Percentiles rank a stretch among this genome's conserved stretches.
Conservation (phyloP, 2,329 filamentous ascomycete species). For the Aspergillus calidoustus region DNA sequence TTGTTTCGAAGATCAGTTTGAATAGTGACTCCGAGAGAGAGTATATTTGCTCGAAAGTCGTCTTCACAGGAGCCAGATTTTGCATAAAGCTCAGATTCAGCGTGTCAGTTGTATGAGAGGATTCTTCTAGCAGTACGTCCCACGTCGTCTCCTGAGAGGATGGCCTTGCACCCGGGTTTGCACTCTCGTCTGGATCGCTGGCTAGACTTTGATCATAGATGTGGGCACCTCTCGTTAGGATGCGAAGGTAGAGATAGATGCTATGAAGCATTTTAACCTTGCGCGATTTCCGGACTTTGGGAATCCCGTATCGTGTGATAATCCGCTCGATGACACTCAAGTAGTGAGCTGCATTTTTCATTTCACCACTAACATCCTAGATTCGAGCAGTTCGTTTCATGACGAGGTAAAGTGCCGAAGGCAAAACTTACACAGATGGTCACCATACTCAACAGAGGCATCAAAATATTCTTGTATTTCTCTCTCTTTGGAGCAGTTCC, state of each 20-base stretch:
- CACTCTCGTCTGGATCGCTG: neutral
- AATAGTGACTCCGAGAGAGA: slow-evolving; percentile 10
- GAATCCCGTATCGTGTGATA: slow-evolving; percentile 7
- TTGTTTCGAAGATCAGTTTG: slow-evolving; percentile 16
- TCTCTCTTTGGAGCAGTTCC: slow-evolving; percentile 3
- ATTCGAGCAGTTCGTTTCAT: neutral
- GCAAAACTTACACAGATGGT: slow-evolving; percentile 7
- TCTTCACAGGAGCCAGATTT: slow-evolving; percentile 1
- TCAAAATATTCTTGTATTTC: slow-evolving; percentile 16
- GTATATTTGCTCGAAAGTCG: slow-evolving; percentile 15
- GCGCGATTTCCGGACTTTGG: slow-evolving; percentile 10
- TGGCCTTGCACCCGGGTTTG: neutral
- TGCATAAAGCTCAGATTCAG: slow-evolving; percentile 10
- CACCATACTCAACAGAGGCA: slow-evolving; percentile 17
- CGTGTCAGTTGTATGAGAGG: neutral
- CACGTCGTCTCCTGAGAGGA: neutral
- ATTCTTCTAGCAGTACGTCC: slow-evolving; percentile 4
- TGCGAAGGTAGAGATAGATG: slow-evolving; percentile 15
- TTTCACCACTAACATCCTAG: slow-evolving; percentile 12
- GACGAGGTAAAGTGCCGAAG: neutral
- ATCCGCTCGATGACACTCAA: slow-evolving; percentile 13
- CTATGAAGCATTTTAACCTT: slow-evolving; percentile 18
- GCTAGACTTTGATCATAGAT: neutral
- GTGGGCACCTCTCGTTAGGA: slow-evolving; percentile 7
- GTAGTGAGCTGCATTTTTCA: slow-evolving; percentile 13